These are phyloP conservation scores for Aspergillus bridgeri DNA, from an alignment of 495 filamentous ascomycete species.

Conservation along the genomic window DNA sequence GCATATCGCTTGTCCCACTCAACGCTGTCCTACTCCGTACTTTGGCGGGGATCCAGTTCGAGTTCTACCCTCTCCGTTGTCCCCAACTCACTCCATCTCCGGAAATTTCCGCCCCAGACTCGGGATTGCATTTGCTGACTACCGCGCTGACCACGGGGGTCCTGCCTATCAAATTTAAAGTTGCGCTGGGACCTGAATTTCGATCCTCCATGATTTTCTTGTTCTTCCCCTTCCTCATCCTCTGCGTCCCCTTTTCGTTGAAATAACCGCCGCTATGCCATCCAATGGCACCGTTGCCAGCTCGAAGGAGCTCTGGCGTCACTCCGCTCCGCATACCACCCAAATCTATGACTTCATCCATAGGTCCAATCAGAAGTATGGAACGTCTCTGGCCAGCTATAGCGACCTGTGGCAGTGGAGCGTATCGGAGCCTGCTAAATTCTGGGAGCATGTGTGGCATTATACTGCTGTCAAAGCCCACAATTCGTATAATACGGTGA, in stretches of 20 bases:
- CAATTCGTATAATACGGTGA: slow-evolving; percentile 57
- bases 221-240: neutral
- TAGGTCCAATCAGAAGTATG: slow-evolving; percentile 64
- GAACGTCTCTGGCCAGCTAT: slow-evolving; percentile 59
- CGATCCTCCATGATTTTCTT: neutral
- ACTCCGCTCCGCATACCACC: slow-evolving; percentile 61
- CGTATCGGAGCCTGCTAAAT: slow-evolving; percentile 64
- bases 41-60: no score
- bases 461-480: slow-evolving; percentile 72
- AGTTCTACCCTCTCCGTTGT: neutral
- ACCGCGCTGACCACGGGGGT: neutral
- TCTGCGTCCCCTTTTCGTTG: neutral
- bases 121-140: neutral
- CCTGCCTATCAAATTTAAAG: no score
- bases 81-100: slow-evolving; percentile 1
- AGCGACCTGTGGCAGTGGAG: slow-evolving; percentile 79
- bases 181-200: neutral
- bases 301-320: slow-evolving; percentile 64
- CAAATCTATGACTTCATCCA: slow-evolving; percentile 69
- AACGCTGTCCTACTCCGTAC: no score
- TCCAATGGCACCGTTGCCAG: slow-evolving; percentile 20
- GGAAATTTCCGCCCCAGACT: slow-evolving; percentile 11
- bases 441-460: slow-evolving; percentile 86
- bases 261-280: slow-evolving; percentile 19
- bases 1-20: no score